Evolutionary conservation across 768 basidiomycete genomes (phyloP), one percentile per base, ranked within the genome.

Genomic region (Xerocomus brunneocitrinus): DNA sequence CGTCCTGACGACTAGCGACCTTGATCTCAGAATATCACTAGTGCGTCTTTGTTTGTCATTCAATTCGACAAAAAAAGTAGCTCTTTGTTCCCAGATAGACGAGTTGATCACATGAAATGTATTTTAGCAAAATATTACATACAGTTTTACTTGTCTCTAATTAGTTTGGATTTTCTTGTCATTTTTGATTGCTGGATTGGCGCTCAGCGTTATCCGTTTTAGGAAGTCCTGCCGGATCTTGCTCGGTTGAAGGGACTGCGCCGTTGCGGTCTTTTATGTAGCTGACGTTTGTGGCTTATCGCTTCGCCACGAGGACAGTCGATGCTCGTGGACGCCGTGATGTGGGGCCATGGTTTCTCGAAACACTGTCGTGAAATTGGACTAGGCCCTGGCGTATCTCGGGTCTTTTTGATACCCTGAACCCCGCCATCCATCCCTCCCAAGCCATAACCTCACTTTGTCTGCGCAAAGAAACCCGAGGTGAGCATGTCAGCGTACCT

Each of bases 401-500:
- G n/a, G n/a, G 27, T 13, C 8, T n/a, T 34, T 3, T 5, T 19
- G 47, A 28, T 4, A 19, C 36, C 47, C 35, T 48, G 32, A 34
- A 34, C 46, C 27, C 24, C 34, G 24, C 31, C 40, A 16, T 12
- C 24, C 24, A 3, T 7, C 39, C n/a, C 25, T 40, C 41, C 30
- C 34, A 25, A 31, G 13, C 6, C 8, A 28, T 24, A 31, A 38
- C 4, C 7, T 43, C 12, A 32, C 39, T 32, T 28, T 36, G 34
- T 12, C 42, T 13, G 25, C 19, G 42, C 38, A 22, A 19, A 47
- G 42, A n/a, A 27, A 14, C 27, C 22, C 50, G 14, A 30, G 30
- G 32, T 34, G 35, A 53, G 47, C 32, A 53, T 31, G 31, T 48
- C 49, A 58, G 55, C 42, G 34, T 16, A 16, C 45, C 57, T n/a